Base-by-base conservation (phyloP, 2,329 filamentous ascomycete species). In the Colletotrichum musae region DNA sequence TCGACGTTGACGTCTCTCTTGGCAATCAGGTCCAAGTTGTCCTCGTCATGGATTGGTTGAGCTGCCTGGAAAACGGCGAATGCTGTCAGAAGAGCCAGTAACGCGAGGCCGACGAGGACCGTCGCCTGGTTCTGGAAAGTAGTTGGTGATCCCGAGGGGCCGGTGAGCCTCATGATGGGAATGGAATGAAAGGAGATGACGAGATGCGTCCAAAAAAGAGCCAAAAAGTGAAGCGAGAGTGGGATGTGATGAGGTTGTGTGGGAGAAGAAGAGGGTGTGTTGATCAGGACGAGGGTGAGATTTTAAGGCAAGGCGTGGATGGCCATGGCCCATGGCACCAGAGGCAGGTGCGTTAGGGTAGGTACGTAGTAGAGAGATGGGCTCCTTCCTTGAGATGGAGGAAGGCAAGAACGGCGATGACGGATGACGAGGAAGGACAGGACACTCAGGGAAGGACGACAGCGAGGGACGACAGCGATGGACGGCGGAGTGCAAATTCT, bases 141-240 rank as follows among this genome's bases (percentile, higher is more conserved):
- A 3, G 52, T 53, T n/a, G 58, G 54, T n/a, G 58, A 48, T 13
- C 45, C 26, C 53, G 47, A 68, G 41, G 47, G 52, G 45, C 28
- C 13, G n/a, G n/a, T 6, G 6, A 43, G 48, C 47, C 64, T 41
- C 68, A 70, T 70, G 39, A 10, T 59, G 64, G 41, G 45, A 60
- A 58, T 39, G 58, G 21, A 68, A 68, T 68, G 64, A 53, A 16
- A 16, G 63, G 61, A 56, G 70, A 61, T 67, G 70, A 71, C 63
- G 63, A 28, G 43, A 62, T 53, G 61, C 56, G 62, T 57, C 70
- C 66, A 71, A 53, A 71, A 70, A 60, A 43, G 45, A 70, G 62
- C 67, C 70, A 67, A 70, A 71, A 61, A 61, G 28, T 61, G 62
- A 57, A 71, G 67, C 61, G 67, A 71, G 12, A 54, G 67, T 70